These are phyloP conservation scores for Colletotrichum abscissum DNA, from an alignment of 2,329 filamentous ascomycete genomes.

Conservation along the genomic window DNA sequence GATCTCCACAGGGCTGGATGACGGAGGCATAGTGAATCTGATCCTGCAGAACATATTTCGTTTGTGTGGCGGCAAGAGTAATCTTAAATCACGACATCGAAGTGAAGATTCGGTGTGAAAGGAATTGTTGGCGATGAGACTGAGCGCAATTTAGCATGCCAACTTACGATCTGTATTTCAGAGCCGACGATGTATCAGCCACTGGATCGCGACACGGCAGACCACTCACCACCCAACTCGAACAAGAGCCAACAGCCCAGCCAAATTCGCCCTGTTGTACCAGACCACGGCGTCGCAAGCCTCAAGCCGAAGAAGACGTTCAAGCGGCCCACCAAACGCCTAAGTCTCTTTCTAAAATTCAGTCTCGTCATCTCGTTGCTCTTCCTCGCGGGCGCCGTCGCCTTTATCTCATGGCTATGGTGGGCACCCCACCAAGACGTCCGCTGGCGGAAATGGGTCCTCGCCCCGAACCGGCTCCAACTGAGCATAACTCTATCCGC, in stretches of 20 bases:
- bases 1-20: not conserved
- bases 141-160: no score
- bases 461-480: not conserved
- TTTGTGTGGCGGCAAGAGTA: no score
- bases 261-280: not conserved
- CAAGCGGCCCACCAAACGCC: no score
- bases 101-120: no score
- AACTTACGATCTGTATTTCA: no score
- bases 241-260: not conserved
- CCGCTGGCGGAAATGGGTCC: not conserved
- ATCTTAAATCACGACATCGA: no score
- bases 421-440: not conserved
- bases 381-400: not conserved
- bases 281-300: not conserved
- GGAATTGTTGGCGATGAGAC: no score
- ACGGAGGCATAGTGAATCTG: not conserved
- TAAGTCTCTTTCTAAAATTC: not conserved
- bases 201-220: not conserved
- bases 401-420: slow-evolving; percentile 1
- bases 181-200: not conserved
- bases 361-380: not conserved
- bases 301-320: not conserved
- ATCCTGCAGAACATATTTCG: no score
- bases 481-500: not conserved
- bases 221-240: not conserved